Base-by-base conservation (phyloP, 164 flowering plant species). In the Annona squamosa region DNA sequence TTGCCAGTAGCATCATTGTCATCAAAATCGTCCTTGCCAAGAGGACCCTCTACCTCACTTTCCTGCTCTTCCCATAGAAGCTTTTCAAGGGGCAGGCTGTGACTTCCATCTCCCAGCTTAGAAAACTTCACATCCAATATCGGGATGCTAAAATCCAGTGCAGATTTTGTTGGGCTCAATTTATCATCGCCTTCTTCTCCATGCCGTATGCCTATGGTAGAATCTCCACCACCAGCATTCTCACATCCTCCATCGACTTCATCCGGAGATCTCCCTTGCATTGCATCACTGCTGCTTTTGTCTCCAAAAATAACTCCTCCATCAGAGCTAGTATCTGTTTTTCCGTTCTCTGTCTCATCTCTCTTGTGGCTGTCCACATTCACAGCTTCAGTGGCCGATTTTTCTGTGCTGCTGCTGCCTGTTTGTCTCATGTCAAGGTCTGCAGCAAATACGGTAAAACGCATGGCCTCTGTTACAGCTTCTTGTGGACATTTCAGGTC, bases 71-170 rank as follows among this genome's bases (percentile, higher is more conserved):
- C 86, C 18, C 62, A 46, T 45, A 86, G 71, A 74, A 89, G 94
- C 65, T 76, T 82, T 81, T 88, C 92, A 68, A 92, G 86, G 48
- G 84, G 62, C 69, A 71, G 68, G 18, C 4, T 72, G 10, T 65
- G 0, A 26, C 41, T 26, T 41, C 67, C 67, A 59, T 45, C 73
- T 57, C 76, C 84, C 18, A 69, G 72, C 5, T 84, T 71, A 26
- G 48, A 63, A 77, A 91, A 92, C 61, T 81, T 82, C 72, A 94
- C 94, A 71, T 91, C 94, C 77, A 88, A 77, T 47, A 91, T 73
- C 17, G 92, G 85, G 68, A 74, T 69, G 63, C 82, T 84, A 69
- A 84, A 87, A 80, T 91, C 86, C 71, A 89, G 78, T 3, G 41
- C 43, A 56, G 81, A 77, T 52, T 67, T 71, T 64, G 37, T 46